Evolutionary conservation across 495 filamentous ascomycete genomes (phyloP), one percentile per base, ranked within the genome.

Genomic region (Lepraria neglecta): DNA sequence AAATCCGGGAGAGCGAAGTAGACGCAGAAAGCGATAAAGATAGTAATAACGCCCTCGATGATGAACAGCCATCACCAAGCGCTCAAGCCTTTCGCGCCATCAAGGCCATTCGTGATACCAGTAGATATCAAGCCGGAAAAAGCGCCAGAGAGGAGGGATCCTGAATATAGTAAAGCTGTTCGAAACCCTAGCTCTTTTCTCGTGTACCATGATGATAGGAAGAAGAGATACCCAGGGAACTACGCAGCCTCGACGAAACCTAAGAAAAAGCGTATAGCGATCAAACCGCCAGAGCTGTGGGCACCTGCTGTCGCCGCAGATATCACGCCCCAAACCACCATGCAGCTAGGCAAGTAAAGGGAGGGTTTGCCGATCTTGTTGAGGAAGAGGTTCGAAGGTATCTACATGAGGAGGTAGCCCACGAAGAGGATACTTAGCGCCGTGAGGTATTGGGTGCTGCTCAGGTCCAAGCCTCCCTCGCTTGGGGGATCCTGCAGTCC

Each of bases 1-100:
- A 90, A 90, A 71, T 94, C 86, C 14, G 89, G 89, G 15, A 94
- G 72, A 28, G 90, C 72, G 62, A 85, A 86, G 62, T 79, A 80
- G 31, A 82, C 76, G 31, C 69, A 66, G n/a, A 78, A 65, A 44
- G 81, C 82, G 40, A 84, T 71, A 3, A 76, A 73, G 48, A 85
- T 76, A 3, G 82, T 84, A 58, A 76, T 73, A 14, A 72, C 80
- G 52, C 88, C 89, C 70, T 91, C 88, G 55, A 92, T 88, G 64
- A 91, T 87, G 79, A 90, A 91, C 21, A 91, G 72, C 87, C 87
- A 90, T 53, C 78, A 78, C 80, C 81, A 84, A 21, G 81, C 84
- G 28, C 77, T 70, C 14, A 82, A 67, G 14, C 79, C 79, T 33
- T 60, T 56, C 10, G 65, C 66, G 58, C 70, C 46, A 45, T 81